Base-by-base conservation (phyloP, 495 filamentous ascomycete genomes). In the Cenococcum geophilum region DNA sequence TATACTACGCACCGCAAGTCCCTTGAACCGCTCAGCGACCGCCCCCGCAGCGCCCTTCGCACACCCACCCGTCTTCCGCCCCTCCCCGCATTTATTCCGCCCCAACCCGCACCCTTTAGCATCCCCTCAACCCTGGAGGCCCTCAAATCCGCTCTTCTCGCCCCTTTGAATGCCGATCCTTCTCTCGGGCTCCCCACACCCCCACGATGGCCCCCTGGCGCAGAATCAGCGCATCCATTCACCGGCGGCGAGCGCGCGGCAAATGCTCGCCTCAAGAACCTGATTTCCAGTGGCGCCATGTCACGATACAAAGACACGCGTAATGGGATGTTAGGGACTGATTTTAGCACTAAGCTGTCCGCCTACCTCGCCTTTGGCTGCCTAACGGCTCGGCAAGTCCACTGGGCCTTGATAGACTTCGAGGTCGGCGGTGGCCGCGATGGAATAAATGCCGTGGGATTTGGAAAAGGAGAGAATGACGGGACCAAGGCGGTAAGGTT, bases 311-410 rank as follows among this genome's bases (percentile, higher is more conserved):
- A 89, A 72, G 75, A 77, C 36, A 87, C 84, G 8, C 79, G 86
- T 18, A 89, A 89, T 68, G 85, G 83, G 10, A 73, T 89, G 5
- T 68, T 89, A 2, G 86, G 86, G 9, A 64, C 74, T 27, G 84
- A 89, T 62, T 89, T 84, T 69, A 84, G 81, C 71, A 86, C 84
- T 16, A 89, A 88, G 59, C 74, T 89, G 11, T 86, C 86, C 1
- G 84, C 80, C 1, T 89, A 79, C 69, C 78, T 91, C 0, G 80
- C 85, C 0, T 80, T 85, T 20, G 87, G 87, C 43, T 86, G 79
- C 61, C 75, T 91, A 43, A 83, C 84, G 0, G 82, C 87, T 12
- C 81, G 86, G 5, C 82, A 86, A 67, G 71, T 89, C 9, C 86
- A 91, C 64, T 72, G 76, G 48, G 75, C 72, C n/a, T 73, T 89